Conservation (phyloP, 2,329 filamentous ascomycete genomes). For the Berkeleyomyces basicola region DNA sequence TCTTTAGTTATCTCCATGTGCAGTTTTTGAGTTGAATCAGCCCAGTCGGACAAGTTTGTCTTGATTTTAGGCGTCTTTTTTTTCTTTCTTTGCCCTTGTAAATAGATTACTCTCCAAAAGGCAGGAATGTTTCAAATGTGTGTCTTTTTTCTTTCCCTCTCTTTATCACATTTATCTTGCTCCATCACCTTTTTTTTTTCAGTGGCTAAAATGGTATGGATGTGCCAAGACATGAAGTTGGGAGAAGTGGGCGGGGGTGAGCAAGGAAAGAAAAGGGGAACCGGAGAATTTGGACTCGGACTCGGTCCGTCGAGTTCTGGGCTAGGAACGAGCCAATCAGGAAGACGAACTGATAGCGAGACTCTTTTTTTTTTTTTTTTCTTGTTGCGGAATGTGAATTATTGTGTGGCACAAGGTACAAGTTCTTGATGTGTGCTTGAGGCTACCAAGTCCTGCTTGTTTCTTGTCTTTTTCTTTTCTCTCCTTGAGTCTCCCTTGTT, state of each 20-base stretch:
- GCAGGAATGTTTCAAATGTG: not conserved
- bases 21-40: not conserved
- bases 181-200: no score
- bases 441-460: not conserved
- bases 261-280: not conserved
- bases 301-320: not conserved
- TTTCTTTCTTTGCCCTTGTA: not conserved
- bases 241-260: not conserved
- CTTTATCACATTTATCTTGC: not conserved
- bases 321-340: not conserved
- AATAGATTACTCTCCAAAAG: not conserved
- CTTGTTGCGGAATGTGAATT: not conserved
- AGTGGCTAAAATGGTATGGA: no score
- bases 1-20: not conserved
- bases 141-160: not conserved
- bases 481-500: not conserved
- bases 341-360: not conserved
- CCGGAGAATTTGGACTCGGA: not conserved
- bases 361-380: not conserved
- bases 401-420: no score
- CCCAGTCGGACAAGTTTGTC: not conserved
- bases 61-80: not conserved
- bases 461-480: not conserved
- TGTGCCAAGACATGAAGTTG: not conserved
- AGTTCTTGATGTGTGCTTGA: not conserved